Evolutionary conservation across 1,284 basidiomycete genomes (phyloP), one percentile per base, ranked within the genome.

Genomic region (Pseudozyma sp.): DNA sequence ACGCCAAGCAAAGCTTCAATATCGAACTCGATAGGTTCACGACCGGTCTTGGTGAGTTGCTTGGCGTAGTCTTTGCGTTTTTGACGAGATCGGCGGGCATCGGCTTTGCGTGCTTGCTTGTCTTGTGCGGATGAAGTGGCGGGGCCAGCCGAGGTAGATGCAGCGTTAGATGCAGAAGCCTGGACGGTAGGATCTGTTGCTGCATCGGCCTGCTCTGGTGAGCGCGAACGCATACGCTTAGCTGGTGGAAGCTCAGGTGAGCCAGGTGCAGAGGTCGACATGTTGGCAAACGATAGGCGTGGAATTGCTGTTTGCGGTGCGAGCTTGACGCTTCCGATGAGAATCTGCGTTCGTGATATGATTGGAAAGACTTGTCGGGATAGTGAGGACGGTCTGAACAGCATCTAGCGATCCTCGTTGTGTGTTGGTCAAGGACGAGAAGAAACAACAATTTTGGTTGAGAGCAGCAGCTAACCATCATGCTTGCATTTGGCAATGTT

Each of bases 21-120:
- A 62, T 84, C 83, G 44, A 78, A 83, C 34, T 71, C 70, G 60
- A 84, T 79, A 13, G 83, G 83, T 40, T 83, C 82, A 11, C 79
- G 75, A 4, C 83, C 83, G 2, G 75, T 79, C 60, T 84, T 84
- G 16, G 55, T 56, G 25, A 83, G 70, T 25, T 78, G 66, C 52
- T 73, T 77, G 42, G 62, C 56, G 42, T 81, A 80, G 48, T 78
- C 73, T 38, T 81, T 81, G 52, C 78, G 76, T 49, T 81, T 75
- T 51, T 81, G 64, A 12, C 78, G 76, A 14, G 73, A 45, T 19
- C 79, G 69, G 35, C 74, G 69, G 5, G 62, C 65, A 2, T 75
- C 63, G 52, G 77, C 62, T 70, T 77, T 67, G 56, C 66, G 52
- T 31, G 66, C 56, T 49, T 79, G 34, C 56, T 69, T 65, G 59